Evolutionary conservation across 805 yeast species (phyloP).

Genomic region (Candida endomychidarum): DNA sequence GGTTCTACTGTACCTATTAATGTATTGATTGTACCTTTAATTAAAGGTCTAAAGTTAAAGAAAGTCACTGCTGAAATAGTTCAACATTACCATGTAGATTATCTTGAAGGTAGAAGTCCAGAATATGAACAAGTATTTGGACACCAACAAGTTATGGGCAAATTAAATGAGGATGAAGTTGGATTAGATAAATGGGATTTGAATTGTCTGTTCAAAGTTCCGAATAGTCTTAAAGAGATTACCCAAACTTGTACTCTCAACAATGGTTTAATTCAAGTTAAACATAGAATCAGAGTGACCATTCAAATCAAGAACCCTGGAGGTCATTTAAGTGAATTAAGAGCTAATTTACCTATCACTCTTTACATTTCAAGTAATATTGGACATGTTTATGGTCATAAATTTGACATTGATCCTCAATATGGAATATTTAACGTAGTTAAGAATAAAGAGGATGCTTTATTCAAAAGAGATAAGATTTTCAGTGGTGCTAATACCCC

Average conservation of each 20-base stretch:
- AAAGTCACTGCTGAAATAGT: slow-evolving; percentile 24
- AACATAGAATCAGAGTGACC: slow-evolving; percentile 45
- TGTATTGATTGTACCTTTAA: slow-evolving; percentile 46
- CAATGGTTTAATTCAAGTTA: slow-evolving; percentile 42
- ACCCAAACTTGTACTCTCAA: slow-evolving; percentile 45
- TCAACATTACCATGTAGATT: slow-evolving; percentile 33
- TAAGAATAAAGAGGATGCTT: slow-evolving; percentile 24
- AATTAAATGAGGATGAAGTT: slow-evolving; percentile 12
- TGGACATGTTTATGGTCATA: slow-evolving; percentile 36
- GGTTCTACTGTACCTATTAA: slow-evolving; percentile 45
- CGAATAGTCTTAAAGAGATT: slow-evolving; percentile 37
- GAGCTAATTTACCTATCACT: slow-evolving; percentile 51
- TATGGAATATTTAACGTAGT: slow-evolving; percentile 26
- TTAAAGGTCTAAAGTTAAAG: slow-evolving; percentile 41
- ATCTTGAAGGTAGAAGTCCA: slow-evolving; percentile 41
- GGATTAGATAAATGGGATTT: slow-evolving; percentile 47
- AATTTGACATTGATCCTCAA: slow-evolving; percentile 29
- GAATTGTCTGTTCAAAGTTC: slow-evolving; percentile 40
- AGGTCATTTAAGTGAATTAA: slow-evolving; percentile 51
- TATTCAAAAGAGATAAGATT: slow-evolving; percentile 28
- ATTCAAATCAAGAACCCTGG: slow-evolving; percentile 47
- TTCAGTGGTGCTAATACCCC: slow-evolving; percentile 8
- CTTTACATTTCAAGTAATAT: slow-evolving; percentile 42
- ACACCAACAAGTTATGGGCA: slow-evolving; percentile 21
- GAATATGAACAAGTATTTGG: slow-evolving; percentile 36